Percentiles rank a stretch among this genome's conserved stretches.
Evolutionary conservation across 257 asterid species (phyloP).

Genomic region (Solanum ossicruentum): DNA sequence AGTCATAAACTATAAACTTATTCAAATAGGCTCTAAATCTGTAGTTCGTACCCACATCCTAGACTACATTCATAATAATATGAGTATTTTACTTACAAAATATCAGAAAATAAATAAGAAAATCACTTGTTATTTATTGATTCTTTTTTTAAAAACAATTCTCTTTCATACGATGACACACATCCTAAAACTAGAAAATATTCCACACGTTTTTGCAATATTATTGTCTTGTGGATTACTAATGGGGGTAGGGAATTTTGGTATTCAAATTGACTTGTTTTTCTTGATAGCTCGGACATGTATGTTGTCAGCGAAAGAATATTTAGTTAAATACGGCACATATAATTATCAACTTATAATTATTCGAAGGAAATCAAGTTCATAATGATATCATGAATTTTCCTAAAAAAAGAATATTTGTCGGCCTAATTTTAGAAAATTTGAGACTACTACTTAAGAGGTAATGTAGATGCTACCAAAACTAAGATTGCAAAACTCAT

Average conservation of each 20-base stretch:
- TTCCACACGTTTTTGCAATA: not conserved
- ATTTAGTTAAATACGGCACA: not conserved
- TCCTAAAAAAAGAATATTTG: not conserved
- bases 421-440: not conserved
- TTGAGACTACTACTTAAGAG: not conserved
- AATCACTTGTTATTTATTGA: not conserved
- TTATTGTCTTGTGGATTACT: not conserved
- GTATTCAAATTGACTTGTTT: not conserved
- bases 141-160: not conserved
- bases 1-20: not conserved
- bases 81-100: not conserved
- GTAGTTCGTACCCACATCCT: not conserved
- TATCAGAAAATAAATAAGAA: not conserved
- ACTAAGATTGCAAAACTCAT: not conserved
- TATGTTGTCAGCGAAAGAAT: not conserved
- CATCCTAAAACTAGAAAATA: not conserved
- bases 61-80: not conserved
- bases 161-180: not conserved
- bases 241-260: not conserved
- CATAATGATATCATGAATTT: not conserved
- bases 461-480: not conserved
- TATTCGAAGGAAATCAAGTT: not conserved
- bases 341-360: not conserved
- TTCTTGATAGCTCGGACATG: not conserved
- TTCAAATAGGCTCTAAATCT: accelerated